phyloP scores from a whole-genome alignment of 768 basidiomycete species.

The Sporobolomyces roseus region DNA sequence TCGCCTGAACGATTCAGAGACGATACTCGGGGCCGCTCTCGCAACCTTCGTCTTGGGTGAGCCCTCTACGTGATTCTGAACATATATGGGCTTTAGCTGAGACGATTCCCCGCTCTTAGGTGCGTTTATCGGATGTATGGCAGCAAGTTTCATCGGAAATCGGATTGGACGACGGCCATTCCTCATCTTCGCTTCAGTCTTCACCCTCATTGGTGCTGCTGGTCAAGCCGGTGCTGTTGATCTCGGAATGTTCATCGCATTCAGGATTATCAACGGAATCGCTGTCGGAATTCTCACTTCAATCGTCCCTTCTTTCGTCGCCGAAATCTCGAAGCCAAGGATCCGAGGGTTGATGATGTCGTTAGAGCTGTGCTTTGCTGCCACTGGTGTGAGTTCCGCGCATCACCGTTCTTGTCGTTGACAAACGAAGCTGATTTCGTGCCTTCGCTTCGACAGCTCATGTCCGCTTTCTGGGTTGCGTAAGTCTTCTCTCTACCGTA shows the following conservation, averaged over 20 bases:
- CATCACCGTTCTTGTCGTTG: no score
- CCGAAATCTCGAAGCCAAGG: conserved; percentile 39
- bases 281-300: conserved; percentile 36
- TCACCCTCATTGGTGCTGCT: conserved; percentile 26
- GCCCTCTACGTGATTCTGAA: no score
- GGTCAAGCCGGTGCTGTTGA: conserved; percentile 32
- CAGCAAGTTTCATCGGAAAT: conserved; percentile 33
- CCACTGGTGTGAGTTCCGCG: conserved; percentile 27
- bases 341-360: conserved; percentile 41
- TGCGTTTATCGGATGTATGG: conserved; percentile 32
- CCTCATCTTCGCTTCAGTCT: conserved; percentile 17
- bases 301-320: conserved; percentile 31
- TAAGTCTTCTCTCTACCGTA: conserved; percentile 4
- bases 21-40: conserved; percentile 25
- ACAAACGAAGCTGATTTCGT: background rate
- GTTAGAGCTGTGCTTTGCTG: conserved; percentile 36
- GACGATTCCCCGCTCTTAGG: no score
- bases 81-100: no score
- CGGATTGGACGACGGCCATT: conserved; percentile 26
- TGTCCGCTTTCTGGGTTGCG: conserved; percentile 43
- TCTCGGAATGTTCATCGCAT: conserved; percentile 37
- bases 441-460: conserved; percentile 16
- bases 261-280: conserved; percentile 36
- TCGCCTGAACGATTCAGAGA: background rate
- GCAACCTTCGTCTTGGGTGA: conserved; percentile 38